These are phyloP conservation scores for Rhododendron kiyosumense DNA, from an alignment of 148 eudicot species.

Conservation along the genomic window DNA sequence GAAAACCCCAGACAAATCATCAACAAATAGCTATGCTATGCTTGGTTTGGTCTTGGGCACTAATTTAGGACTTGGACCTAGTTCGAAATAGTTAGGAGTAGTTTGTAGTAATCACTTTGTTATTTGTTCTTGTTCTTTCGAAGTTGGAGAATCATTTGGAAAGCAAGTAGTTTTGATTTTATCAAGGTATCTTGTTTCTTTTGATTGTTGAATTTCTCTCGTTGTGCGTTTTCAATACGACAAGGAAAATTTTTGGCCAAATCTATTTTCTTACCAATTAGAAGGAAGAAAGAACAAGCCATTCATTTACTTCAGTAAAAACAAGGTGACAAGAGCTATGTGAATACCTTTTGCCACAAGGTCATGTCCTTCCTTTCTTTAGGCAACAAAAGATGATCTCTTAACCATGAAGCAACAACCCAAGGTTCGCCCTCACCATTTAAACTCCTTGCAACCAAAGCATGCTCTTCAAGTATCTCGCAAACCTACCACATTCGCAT, in stretches of 20 bases:
- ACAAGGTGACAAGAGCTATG: background rate
- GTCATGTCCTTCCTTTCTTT: conserved; percentile 71
- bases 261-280: background rate
- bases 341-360: conserved; percentile 79
- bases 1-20: too few relatives aligned
- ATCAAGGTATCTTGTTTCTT: too few relatives aligned
- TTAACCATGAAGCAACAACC: conserved; percentile 91
- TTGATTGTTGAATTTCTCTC: too few relatives aligned
- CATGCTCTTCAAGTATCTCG: conserved; percentile 85
- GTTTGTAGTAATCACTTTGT: too few relatives aligned
- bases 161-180: too few relatives aligned
- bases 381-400: conserved; percentile 89
- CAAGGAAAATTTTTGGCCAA: background rate
- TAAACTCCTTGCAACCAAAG: conserved; percentile 46
- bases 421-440: conserved; percentile 65
- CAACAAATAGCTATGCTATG: too few relatives aligned
- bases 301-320: background rate
- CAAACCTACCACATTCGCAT: conserved; percentile 56
- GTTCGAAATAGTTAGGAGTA: too few relatives aligned
- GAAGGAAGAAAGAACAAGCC: background rate
- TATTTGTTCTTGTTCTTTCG: too few relatives aligned
- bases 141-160: too few relatives aligned
- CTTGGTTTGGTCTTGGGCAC: too few relatives aligned
- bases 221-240: too few relatives aligned
- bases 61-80: too few relatives aligned